Evolutionary conservation across 371 early-diverging fungal genomes (phyloP).

Genomic region (Mycotypha africana): DNA sequence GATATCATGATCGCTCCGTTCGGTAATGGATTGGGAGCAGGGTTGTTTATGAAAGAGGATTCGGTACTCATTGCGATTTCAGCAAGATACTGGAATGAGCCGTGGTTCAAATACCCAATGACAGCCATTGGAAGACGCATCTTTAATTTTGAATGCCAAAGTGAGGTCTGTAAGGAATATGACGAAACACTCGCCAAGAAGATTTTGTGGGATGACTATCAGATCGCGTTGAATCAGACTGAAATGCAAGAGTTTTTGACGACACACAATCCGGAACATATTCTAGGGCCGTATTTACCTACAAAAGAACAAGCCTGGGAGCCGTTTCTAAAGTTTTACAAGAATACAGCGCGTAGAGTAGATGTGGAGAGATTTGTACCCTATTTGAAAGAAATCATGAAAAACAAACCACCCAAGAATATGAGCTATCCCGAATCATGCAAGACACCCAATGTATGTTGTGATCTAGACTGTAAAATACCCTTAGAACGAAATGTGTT

Average conservation of each 20-base stretch:
- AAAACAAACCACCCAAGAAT: neutral
- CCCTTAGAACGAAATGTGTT: constrained; percentile 18
- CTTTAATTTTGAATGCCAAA: constrained; percentile 23
- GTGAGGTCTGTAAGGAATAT: constrained; percentile 8
- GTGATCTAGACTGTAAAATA: constrained; percentile 14
- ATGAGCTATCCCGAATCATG: constrained; percentile 20
- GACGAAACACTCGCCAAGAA: neutral
- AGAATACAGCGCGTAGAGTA: constrained; percentile 11
- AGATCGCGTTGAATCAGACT: neutral
- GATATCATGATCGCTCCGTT: constrained; percentile 40
- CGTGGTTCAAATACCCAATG: constrained; percentile 44
- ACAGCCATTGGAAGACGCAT: constrained; percentile 45
- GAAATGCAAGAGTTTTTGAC: constrained; percentile 8
- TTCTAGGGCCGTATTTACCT: neutral
- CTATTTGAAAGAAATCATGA: constrained; percentile 8
- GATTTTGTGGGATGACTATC: neutral
- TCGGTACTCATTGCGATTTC: constrained; percentile 30
- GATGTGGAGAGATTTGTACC: constrained; percentile 15
- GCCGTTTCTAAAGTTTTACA: constrained; percentile 7
- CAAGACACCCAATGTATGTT: constrained; percentile 12
- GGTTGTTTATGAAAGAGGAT: constrained; percentile 42
- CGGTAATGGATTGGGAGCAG: constrained; percentile 41
- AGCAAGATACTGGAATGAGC: constrained; percentile 30
- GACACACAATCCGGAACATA: neutral
- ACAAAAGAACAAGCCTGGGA: neutral